A percentile compares a stretch with the other conserved stretches of the same genome.
phyloP scores from a whole-genome alignment of 2,329 filamentous ascomycete genomes.

The Alternaria brassicicola region DNA sequence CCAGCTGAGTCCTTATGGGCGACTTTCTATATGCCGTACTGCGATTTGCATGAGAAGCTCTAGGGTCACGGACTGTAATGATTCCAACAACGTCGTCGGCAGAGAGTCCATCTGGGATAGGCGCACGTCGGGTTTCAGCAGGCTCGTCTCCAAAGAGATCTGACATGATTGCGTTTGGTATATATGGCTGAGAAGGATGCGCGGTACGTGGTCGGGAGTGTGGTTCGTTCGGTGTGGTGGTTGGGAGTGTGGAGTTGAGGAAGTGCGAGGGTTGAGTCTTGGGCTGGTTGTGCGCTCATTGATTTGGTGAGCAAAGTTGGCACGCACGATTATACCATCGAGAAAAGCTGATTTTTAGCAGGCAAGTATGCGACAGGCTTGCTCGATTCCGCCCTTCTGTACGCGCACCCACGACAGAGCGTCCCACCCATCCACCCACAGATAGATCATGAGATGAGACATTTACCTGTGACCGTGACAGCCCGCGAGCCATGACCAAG shows the following conservation, averaged over 20 bases:
- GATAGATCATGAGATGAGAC: neutral
- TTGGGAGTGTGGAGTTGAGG: neutral
- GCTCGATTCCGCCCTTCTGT: neutral
- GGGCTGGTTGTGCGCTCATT: neutral
- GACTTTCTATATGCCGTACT: constrained; percentile 5
- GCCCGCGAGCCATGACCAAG: neutral
- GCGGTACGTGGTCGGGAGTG: neutral
- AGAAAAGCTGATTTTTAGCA: neutral
- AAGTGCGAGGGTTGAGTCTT: neutral
- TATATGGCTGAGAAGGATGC: neutral
- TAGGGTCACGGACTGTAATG: constrained; percentile 13
- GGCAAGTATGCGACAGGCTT: neutral
- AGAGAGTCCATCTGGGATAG: constrained; percentile 7
- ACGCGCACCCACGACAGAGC: neutral
- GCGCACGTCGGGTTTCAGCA: neutral
- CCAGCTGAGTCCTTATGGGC: neutral
- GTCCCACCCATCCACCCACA: neutral
- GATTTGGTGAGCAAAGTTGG: neutral
- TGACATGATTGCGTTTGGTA: neutral
- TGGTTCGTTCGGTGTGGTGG: neutral
- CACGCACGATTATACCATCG: neutral
- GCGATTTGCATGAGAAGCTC: constrained; percentile 12
- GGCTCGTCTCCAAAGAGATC: neutral
- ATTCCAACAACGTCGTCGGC: constrained; percentile 16
- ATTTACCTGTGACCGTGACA: neutral